Percentiles rank a stretch among this genome's conserved stretches.
Conservation (phyloP, 2,329 filamentous ascomycete genomes). For the Ustulina deusta region DNA sequence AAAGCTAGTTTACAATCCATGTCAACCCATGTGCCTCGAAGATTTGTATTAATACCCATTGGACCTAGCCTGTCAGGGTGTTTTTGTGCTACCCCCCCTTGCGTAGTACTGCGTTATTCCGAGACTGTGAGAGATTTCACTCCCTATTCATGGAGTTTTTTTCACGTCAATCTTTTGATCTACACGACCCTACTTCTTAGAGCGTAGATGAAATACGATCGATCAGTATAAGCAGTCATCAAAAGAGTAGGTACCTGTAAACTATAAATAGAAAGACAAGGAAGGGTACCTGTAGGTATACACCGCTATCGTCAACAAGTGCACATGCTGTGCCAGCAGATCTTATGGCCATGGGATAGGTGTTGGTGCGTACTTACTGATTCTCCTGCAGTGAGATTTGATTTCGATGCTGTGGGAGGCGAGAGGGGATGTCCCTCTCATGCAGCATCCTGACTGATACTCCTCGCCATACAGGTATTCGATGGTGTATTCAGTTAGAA, state of each 20-base stretch:
- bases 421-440: neutral
- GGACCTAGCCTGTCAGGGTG: neutral
- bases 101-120: neutral
- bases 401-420: neutral
- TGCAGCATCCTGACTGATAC: neutral
- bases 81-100: neutral
- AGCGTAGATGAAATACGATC: neutral
- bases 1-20: conserved; percentile 13
- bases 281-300: conserved; percentile 16
- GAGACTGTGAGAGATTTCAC: conserved; percentile 1
- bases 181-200: neutral
- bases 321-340: neutral
- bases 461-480: conserved; percentile 16
- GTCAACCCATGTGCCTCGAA: conserved; percentile 9
- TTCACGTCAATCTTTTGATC: conserved; percentile 3
- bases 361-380: conserved; percentile 4
- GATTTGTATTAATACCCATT: conserved; percentile 14
- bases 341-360: conserved; percentile 2
- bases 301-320: conserved; percentile 20
- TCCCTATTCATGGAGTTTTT: conserved; percentile 1
- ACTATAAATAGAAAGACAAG: conserved; percentile 37
- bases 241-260: neutral
- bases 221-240: neutral
- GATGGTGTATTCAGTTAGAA: conserved; percentile 15
- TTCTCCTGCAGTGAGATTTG: conserved; percentile 26